These are phyloP conservation scores for Eremochloa ophiuroides DNA, from an alignment of 176 grass and related monocot species.

Conservation along the genomic window DNA sequence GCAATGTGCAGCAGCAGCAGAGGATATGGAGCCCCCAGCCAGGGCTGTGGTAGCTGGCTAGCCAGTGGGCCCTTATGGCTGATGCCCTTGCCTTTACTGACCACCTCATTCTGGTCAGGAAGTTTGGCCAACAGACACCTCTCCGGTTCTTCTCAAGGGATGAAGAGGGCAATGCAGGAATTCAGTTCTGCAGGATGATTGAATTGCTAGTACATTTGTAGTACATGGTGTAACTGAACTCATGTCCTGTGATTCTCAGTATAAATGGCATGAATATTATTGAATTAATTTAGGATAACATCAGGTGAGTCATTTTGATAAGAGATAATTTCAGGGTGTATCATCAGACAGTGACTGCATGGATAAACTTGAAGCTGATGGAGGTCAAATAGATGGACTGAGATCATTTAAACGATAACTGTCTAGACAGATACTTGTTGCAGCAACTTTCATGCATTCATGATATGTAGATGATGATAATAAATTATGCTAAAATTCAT, in stretches of 20 bases:
- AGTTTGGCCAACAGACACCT: neutral
- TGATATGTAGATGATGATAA: neutral
- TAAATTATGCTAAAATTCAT: neutral
- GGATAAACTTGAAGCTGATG: conserved; percentile 12
- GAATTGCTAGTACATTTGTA: neutral
- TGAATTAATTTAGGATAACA: neutral
- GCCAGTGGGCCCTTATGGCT: neutral
- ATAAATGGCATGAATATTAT: neutral
- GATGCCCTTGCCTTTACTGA: conserved; percentile 19
- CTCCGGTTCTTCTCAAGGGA: conserved; percentile 16
- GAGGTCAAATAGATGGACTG: conserved; percentile 26
- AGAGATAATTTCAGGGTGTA: neutral
- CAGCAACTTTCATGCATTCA: conserved; percentile 11
- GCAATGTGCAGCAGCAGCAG: conserved; percentile 1
- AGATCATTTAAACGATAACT: neutral
- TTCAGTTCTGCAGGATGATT: conserved; percentile 10
- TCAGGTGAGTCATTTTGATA: neutral
- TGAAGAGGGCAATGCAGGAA: conserved; percentile 5
- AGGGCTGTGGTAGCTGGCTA: conserved; percentile 17
- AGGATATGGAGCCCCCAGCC: conserved; percentile 19
- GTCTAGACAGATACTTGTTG: conserved; percentile 20
- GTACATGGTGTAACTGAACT: conserved; percentile 7
- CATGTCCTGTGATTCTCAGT: neutral
- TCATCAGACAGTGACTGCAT: conserved; percentile 21
- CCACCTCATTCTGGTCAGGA: neutral